phyloP scores from a whole-genome alignment of 2,329 filamentous ascomycete species.

The Colletotrichum lini region DNA sequence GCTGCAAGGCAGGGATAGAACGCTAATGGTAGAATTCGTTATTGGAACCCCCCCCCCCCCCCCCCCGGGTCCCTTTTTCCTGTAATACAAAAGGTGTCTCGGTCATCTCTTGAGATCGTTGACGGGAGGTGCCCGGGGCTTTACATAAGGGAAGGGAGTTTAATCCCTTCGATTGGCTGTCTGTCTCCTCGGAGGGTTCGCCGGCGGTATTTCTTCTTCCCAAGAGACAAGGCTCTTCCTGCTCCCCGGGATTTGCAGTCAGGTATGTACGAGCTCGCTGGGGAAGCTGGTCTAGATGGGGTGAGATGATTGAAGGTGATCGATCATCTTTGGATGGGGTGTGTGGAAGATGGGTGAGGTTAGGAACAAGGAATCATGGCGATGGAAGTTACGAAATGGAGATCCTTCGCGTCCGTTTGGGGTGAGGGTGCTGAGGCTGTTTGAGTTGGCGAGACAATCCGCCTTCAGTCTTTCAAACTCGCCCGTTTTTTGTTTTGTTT shows the following conservation, averaged over 20 bases:
- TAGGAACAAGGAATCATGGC: neutral
- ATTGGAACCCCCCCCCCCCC: neutral
- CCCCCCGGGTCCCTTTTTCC: too few relatives aligned
- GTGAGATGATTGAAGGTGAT: neutral
- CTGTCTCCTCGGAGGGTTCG: neutral
- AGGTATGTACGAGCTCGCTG: neutral
- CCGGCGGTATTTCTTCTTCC: neutral
- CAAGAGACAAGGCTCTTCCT: neutral
- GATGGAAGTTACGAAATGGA: neutral
- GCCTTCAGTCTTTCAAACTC: neutral
- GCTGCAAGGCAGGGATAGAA: constrained; percentile 10
- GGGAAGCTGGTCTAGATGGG: neutral
- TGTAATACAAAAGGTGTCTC: constrained; percentile 6
- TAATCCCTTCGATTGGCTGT: neutral
- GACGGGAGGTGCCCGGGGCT: neutral
- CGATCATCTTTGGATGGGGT: too few relatives aligned
- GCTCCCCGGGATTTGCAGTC: neutral
- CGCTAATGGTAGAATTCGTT: constrained; percentile 3
- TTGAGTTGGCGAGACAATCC: neutral
- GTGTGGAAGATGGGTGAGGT: neutral
- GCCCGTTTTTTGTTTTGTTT: neutral
- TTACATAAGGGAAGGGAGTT: too few relatives aligned
- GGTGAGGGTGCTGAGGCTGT: neutral
- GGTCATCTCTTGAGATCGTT: constrained; percentile 27
- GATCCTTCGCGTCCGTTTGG: neutral